Conservation (phyloP, 2,329 filamentous ascomycete genomes). For the Metarhizium guizhouense region DNA sequence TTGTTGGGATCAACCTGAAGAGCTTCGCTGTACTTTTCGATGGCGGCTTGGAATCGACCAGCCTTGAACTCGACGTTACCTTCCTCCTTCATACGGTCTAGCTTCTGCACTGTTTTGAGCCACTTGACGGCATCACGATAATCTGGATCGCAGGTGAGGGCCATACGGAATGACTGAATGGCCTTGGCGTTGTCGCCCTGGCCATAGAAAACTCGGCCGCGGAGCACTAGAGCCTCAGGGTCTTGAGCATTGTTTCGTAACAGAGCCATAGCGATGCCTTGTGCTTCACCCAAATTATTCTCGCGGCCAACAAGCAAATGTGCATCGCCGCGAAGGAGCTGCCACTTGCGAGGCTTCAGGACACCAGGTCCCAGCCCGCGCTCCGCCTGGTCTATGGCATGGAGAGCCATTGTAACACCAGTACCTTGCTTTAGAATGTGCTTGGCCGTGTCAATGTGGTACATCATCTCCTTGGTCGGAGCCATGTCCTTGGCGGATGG, state of each 20-base stretch:
- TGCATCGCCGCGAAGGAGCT: slow-evolving; percentile 82
- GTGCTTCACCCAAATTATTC: slow-evolving; percentile 83
- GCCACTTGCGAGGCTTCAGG: slow-evolving; percentile 83
- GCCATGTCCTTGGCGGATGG: slow-evolving; percentile 80
- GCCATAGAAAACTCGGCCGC: slow-evolving; percentile 78
- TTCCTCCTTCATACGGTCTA: slow-evolving; percentile 88
- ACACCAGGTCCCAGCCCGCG: slow-evolving; percentile 68
- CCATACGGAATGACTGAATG: slow-evolving; percentile 83
- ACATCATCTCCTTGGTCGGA: slow-evolving; percentile 74
- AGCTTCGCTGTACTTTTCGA: slow-evolving; percentile 76
- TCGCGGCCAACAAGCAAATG: slow-evolving; percentile 86
- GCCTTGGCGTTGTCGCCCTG: slow-evolving; percentile 95
- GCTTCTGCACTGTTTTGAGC: slow-evolving; percentile 80
- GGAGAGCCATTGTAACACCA: slow-evolving; percentile 82
- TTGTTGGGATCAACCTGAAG: slow-evolving; percentile 80
- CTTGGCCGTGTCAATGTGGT: slow-evolving; percentile 72
- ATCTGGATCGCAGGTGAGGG: slow-evolving; percentile 83
- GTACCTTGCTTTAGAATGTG: slow-evolving; percentile 66
- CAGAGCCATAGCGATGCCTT: slow-evolving; percentile 83
- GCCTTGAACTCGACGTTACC: slow-evolving; percentile 88
- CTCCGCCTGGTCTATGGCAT: slow-evolving; percentile 86
- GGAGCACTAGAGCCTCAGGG: slow-evolving; percentile 84
- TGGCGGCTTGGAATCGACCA: slow-evolving; percentile 67
- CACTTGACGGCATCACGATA: slow-evolving; percentile 83
- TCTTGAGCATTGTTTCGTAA: slow-evolving; percentile 83